These are phyloP conservation scores for Globisporangium middletonii DNA, from an alignment of 352 stramenopile species.

Conservation along the genomic window DNA sequence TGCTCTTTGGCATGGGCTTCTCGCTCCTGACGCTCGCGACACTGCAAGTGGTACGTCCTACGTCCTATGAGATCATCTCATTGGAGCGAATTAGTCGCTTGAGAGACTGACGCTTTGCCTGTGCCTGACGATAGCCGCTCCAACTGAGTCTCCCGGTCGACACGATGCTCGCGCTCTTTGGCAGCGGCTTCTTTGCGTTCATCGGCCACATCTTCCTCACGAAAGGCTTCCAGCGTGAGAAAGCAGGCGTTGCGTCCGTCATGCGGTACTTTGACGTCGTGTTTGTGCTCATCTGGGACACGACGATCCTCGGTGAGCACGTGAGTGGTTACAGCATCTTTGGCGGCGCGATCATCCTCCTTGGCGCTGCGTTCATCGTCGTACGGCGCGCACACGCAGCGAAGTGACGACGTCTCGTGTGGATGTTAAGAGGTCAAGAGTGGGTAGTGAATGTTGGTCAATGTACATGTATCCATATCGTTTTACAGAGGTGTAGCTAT, in stretches of 20 bases:
- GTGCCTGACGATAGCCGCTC: background rate
- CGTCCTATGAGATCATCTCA: background rate
- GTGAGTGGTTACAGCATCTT: constrained; percentile 58
- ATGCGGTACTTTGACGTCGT: constrained; percentile 72
- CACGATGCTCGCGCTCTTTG: constrained; percentile 32
- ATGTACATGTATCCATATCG: background rate
- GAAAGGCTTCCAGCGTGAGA: constrained; percentile 49
- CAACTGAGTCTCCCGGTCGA: constrained; percentile 17
- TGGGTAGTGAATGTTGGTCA: too few species aligned
- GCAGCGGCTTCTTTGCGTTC: constrained; percentile 38
- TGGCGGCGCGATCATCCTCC: constrained; percentile 45
- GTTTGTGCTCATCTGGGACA: constrained; percentile 56
- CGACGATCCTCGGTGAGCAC: constrained; percentile 35
- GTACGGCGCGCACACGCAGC: constrained; percentile 20
- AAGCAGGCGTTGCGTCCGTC: constrained; percentile 53
- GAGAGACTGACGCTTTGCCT: background rate
- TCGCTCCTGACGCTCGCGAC: constrained; percentile 19
- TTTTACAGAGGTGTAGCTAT: background rate
- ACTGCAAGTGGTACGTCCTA: constrained; percentile 26
- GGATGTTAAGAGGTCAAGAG: too few species aligned
- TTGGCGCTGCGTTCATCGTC: constrained; percentile 43
- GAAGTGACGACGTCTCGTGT: too few species aligned
- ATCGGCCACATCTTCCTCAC: constrained; percentile 52
- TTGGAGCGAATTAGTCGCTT: background rate
- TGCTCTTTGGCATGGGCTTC: constrained; percentile 27